Base-by-base conservation (phyloP, 306 rosid species). In the Astragalus membranaceus region DNA sequence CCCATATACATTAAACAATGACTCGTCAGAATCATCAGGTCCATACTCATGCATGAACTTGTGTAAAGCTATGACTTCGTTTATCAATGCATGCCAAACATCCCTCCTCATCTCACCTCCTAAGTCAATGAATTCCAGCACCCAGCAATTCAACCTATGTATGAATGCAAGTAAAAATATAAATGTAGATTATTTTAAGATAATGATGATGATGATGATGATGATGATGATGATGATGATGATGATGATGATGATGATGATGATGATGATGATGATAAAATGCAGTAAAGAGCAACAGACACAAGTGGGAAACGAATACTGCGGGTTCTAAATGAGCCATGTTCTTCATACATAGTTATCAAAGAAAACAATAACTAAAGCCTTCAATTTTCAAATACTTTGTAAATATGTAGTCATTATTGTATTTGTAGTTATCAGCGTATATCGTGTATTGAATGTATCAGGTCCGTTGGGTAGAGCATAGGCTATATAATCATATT, bases 71-170 rank as follows among this genome's bases (percentile, higher is more conserved):
- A 87, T 85, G 76, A 91, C 85, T 79, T 94, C 99, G 66, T 89
- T 84, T 26, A 94, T 81, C 73, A 88, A 82, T 10, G 97, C 92
- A 79, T 91, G 86, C 99, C 99, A 94, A 57, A 86, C 89, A 52
- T 94, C 99, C 78, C 97, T 84, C 88, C 95, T 87, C 97, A 94
- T 88, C 67, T 94, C 99, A 73, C 99, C 96, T 76, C 99, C 99
- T 80, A 91, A 86, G 83, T 94, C 97, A 20, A 94, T 89, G 80
- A 94, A 88, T 79, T 94, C 99, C 64, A 94, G 88, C 43, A 91
- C 87, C 96, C 90, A 94, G 6, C 75, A 48, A 75, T 88, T 70
- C 9, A 75, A 73, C 83, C 99, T 88, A 69, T 53, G 78, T 44
- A 59, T 36, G 80, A 74, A 78, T 33, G 32, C 11, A 80, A 60